A percentile compares a stretch with the other conserved stretches of the same genome.
Evolutionary conservation across 306 rosid genomes (phyloP).

Genomic region (Fagus sylvatica): DNA sequence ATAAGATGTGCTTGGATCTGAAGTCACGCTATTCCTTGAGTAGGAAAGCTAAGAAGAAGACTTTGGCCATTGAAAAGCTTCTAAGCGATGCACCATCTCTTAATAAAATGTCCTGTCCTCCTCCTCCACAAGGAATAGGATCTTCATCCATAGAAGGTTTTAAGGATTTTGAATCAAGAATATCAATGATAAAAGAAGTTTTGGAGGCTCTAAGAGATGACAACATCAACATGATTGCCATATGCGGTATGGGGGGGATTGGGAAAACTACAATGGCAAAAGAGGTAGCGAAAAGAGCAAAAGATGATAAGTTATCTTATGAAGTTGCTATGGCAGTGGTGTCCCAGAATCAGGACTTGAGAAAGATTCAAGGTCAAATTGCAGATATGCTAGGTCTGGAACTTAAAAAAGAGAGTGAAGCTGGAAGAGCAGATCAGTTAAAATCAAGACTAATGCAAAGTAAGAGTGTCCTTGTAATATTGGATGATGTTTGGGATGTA

Average conservation of each 20-base stretch:
- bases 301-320: no score
- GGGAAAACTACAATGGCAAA: constrained; percentile 33
- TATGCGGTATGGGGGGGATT: constrained; percentile 40
- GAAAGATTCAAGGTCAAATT: constrained; percentile 30
- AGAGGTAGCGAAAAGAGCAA: background rate
- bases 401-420: constrained; percentile 6
- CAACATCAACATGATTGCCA: background rate
- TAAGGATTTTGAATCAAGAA: constrained; percentile 17
- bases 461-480: constrained; percentile 20
- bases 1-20: no score
- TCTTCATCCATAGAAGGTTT: background rate
- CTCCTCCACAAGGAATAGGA: no score
- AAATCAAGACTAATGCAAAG: constrained; percentile 1
- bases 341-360: constrained; percentile 19
- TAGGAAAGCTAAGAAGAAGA: no score
- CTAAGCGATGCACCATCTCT: no score
- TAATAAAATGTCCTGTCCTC: no score
- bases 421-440: constrained; percentile 13
- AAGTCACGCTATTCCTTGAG: no score
- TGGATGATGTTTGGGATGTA: constrained; percentile 44
- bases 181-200: no score
- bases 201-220: constrained; percentile 18
- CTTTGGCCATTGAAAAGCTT: no score
- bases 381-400: constrained; percentile 21
- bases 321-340: constrained; percentile 21